Evolutionary conservation across 2,329 filamentous ascomycete species (phyloP), one percentile per base, ranked within the genome.

Genomic region (Thelonectria discophora): DNA sequence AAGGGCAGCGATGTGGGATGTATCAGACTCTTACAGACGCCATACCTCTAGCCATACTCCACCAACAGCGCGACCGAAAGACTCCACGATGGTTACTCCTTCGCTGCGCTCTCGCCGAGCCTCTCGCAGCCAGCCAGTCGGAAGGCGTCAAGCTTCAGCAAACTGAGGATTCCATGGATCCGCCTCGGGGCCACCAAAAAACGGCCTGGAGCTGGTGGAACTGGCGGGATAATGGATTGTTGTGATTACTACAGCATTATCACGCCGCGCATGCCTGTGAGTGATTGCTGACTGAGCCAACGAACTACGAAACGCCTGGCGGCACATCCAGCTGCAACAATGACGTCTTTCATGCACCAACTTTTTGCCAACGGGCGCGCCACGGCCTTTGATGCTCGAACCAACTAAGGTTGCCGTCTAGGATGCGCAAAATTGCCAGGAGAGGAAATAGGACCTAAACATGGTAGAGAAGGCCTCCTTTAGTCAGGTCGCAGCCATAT

Each of bases 281-380:
- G 47, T 54, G 53, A 60, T 63, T 57, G 63, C 50, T 62, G 60
- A 62, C 55, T 62, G 55, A 39, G 32, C 54, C 24, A 37, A 54
- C 32, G 40, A 53, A 62, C 49, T 50, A 20, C 18, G 46, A 53
- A 34, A 37, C 24, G 27, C 55, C 13, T 30, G 12, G 18, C 37
- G 17, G n/a, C 52, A 27, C 39, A 52, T 49, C 58, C 58, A 24
- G 45, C 53, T 27, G 49, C 54, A 60, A 59, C 30, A 49, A 70
- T 70, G 68, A 70, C 68, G 68, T 71, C 65, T 66, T 70, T 46
- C 49, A 55, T 56, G 55, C 48, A 42, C 49, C 48, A 51, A 45
- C 37, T 43, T 50, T 40, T 34, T 46, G 24, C 43, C 43, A n/a
- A 24, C 17, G 27, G 46, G 3, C n/a, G n/a, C 13, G 13, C 17